Evolutionary conservation across 768 basidiomycete species (phyloP), one percentile per base, ranked within the genome.

Genomic region (Guyanaporus albipodus): DNA sequence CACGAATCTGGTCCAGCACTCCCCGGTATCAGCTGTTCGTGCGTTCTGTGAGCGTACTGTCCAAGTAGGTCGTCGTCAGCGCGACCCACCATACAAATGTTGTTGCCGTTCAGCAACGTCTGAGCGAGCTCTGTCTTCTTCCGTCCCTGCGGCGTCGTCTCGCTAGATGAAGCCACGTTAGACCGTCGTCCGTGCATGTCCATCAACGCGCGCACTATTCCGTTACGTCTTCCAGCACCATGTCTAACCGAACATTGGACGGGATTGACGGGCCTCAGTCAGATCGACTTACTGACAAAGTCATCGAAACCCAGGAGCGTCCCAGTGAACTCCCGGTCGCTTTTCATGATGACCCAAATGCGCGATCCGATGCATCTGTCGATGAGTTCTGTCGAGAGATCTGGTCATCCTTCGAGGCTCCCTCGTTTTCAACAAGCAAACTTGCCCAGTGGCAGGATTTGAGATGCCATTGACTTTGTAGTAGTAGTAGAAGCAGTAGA

Each of bases 331-430:
- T 99, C 95, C 37, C 92, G 85, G 52, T 99, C 93, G 57, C 78
- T 85, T 73, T 97, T 98, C 91, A 96, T 97, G 66, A 98, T 83
- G 59, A 98, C 95, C 91, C 92, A 96, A 62, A 98, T 94, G 39
- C 83, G 81, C 27, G 92, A 95, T 46, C 95, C 95, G 64, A 97
- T 98, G 64, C 95, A 97, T 65, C 89, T 80, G 67, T 99, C 95
- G 60, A 99, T 95, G 35, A 99, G 77, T 67, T 98, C 95, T 94
- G 43, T 45, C 24, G 36, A 31, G 17, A 15, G 7, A 19, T 31
- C 18, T 29, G 1, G 18, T 55, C 38, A 43, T 31, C 34, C 4
- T 41, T 18, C 23, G 2, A 28, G 31, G 17, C 10, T 26, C 8
- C 19, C 31, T 35, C 49, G 18, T 41, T 21, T 14, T 41, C 43